These are phyloP conservation scores for Pelargonium fulgidum DNA, from an alignment of 441 rosid species.

Conservation along the genomic window DNA sequence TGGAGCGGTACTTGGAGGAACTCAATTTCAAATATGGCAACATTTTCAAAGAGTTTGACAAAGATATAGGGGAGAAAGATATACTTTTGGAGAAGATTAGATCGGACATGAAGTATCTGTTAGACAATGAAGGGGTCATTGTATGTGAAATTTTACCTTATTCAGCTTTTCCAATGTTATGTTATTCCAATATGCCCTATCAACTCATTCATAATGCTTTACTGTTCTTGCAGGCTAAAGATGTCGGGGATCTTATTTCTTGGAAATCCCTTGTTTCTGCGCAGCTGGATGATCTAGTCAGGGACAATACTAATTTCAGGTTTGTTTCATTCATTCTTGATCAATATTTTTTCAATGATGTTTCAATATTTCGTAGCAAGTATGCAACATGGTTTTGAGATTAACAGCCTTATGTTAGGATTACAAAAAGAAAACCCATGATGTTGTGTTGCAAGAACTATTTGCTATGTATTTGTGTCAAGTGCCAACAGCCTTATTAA, in stretches of 20 bases:
- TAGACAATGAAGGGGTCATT: constrained; percentile 35
- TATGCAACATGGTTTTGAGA: not conserved
- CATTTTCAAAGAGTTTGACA: constrained; percentile 63
- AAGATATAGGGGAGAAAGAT: constrained; percentile 50
- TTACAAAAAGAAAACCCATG: too few species aligned
- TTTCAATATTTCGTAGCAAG: not conserved
- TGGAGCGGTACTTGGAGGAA: constrained; percentile 83
- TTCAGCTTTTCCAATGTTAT: constrained; percentile 8
- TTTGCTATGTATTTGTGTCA: too few species aligned
- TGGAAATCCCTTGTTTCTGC: constrained; percentile 55
- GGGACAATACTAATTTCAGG: constrained; percentile 51
- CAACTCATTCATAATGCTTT: constrained; percentile 2
- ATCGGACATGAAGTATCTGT: constrained; percentile 40
- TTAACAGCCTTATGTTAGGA: too few species aligned
- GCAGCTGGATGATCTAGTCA: constrained; percentile 37
- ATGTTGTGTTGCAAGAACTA: too few species aligned
- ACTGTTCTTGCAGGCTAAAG: constrained; percentile 43
- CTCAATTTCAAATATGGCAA: constrained; percentile 55
- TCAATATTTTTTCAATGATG: not conserved
- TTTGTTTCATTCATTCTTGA: constrained; percentile 15
- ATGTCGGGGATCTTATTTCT: constrained; percentile 42
- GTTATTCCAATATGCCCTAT: not conserved
- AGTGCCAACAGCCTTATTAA: too few species aligned
- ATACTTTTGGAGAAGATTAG: constrained; percentile 35
- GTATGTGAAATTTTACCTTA: constrained; percentile 30